These are phyloP conservation scores for Nakazawaea pomicola DNA, from an alignment of 805 yeast genomes.

Conservation along the genomic window DNA sequence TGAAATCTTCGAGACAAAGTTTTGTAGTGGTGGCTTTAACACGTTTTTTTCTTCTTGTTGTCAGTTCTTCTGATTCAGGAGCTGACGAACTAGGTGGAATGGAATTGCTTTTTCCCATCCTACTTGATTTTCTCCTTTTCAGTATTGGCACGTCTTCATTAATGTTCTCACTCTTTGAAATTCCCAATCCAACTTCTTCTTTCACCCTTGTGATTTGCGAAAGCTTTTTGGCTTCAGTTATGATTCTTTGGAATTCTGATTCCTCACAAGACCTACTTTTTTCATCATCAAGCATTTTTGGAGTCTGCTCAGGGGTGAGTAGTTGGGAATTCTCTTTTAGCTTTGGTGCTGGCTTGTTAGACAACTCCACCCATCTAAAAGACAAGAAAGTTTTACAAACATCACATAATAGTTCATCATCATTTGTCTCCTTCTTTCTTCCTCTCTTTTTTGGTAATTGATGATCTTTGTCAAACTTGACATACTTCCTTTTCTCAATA, in stretches of 20 bases:
- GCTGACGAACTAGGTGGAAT: slow-evolving; percentile 5
- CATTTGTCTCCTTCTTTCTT: slow-evolving; percentile 15
- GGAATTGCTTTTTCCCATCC: slow-evolving; percentile 9
- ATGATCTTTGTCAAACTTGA: slow-evolving; percentile 1
- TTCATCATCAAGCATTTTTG: slow-evolving; percentile 12
- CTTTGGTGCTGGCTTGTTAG: slow-evolving; percentile 15
- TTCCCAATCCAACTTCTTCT: background rate
- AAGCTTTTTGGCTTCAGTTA: slow-evolving; percentile 18
- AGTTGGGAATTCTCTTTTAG: slow-evolving; percentile 12
- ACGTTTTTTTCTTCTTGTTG: background rate
- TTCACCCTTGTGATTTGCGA: background rate
- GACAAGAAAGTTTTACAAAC: slow-evolving; percentile 44
- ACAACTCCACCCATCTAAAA: slow-evolving; percentile 41
- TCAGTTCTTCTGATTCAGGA: background rate
- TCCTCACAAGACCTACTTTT: slow-evolving; percentile 17
- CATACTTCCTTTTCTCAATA: slow-evolving; percentile 3
- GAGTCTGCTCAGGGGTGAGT: slow-evolving; percentile 27
- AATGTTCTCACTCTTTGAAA: background rate
- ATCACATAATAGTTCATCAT: slow-evolving; percentile 43
- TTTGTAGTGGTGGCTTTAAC: background rate
- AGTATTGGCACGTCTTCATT: slow-evolving; percentile 3
- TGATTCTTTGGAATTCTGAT: slow-evolving; percentile 19
- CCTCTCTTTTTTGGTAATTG: slow-evolving; percentile 17
- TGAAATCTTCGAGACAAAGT: slow-evolving; percentile 9
- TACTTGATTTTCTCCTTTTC: slow-evolving; percentile 9